Evolutionary conservation across 306 rosid genomes (phyloP), one percentile per base, ranked within the genome.

Genomic region (Comarum palustre): DNA sequence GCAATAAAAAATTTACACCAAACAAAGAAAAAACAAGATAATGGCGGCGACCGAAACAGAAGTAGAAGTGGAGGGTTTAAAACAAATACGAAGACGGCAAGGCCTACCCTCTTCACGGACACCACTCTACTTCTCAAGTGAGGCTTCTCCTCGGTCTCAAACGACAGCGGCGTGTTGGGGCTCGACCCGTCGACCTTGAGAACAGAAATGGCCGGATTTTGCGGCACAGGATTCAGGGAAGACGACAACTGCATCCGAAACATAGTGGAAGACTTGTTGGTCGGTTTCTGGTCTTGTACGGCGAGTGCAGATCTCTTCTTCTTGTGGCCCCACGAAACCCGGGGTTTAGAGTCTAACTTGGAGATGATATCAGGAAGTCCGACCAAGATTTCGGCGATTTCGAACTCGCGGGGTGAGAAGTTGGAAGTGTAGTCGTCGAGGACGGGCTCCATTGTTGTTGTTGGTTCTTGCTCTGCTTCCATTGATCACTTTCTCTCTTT

Each of bases 151-250:
- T 89, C 92, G 19, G 91, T 84, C 69, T 87, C 93, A 55, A 80
- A 86, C 1, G 83, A 79, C 36, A 84, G 80, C 69, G 92, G 92
- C 20, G 96, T 89, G 0, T 78, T 83, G 5, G 87, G 90, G 48
- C 82, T 84, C 1, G 79, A 34, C 77, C 86, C 69, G 64, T 83
- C 55, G n/a, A 48, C 54, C 75, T 87, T 82, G 17, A 22, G 54
- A 2, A 46, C 71, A 32, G 45, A 17, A 46, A 2, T 17, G 27
- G 34, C 68, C 20, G 65, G 5, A 41, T 42, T 32, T 14, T 66
- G 70, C 31, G 47, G 14, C 50, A 66, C 17, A 14, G 27, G 42
- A 60, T 31, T 29, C 38, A 13, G 65, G 39, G n/a, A 76, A 47
- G 42, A 17, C 52, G 36, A 55, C n/a, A 41, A 24, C n/a, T 41